Conservation (phyloP, 2,329 filamentous ascomycete species). For the Ilyonectria sp. region DNA sequence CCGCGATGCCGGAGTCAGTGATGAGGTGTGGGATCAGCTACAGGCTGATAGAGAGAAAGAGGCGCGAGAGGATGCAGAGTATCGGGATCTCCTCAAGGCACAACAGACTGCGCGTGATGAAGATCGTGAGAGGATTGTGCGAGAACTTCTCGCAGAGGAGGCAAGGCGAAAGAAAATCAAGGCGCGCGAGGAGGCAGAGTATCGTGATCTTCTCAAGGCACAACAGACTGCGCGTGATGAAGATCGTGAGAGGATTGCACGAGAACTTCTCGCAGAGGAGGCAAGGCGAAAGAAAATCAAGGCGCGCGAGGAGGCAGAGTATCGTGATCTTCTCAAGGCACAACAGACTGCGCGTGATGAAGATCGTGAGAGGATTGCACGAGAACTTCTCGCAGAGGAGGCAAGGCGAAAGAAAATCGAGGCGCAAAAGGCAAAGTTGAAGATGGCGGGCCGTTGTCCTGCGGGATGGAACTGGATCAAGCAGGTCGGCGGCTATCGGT, state of each 20-base stretch:
- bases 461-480: constrained; percentile 75
- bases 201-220: constrained; percentile 52
- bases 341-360: constrained; percentile 50
- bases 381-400: constrained; percentile 50
- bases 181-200: constrained; percentile 56
- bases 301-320: constrained; percentile 55
- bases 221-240: constrained; percentile 50
- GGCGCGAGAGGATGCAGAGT: no score
- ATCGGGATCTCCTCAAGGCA: no score
- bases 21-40: constrained; percentile 74
- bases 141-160: no score
- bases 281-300: constrained; percentile 56
- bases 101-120: no score
- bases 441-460: constrained; percentile 68
- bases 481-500: constrained; percentile 71
- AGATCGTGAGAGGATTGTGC: no score
- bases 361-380: constrained; percentile 52
- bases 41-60: constrained; percentile 63
- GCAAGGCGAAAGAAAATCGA: constrained; percentile 56
- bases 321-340: constrained; percentile 52
- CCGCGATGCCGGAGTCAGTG: constrained; percentile 72
- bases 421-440: constrained; percentile 63
- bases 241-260: constrained; percentile 52
- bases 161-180: no score
- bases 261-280: constrained; percentile 50